Percentiles rank a stretch among this genome's conserved stretches.
Conservation (phyloP, 1,284 basidiomycete genomes). For the Termitomyces sp. region DNA sequence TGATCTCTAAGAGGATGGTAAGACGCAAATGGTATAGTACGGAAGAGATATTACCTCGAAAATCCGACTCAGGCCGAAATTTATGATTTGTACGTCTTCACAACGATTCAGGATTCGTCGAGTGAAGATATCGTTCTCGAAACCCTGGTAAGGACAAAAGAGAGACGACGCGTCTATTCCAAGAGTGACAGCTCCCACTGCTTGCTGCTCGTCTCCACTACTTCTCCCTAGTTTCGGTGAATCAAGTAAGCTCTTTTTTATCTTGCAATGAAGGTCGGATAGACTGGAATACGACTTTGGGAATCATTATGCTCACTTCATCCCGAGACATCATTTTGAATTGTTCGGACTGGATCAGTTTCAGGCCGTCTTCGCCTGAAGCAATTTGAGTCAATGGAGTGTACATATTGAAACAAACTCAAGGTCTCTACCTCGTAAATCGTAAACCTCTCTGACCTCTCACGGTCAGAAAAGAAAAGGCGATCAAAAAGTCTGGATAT, state of each 20-base stretch:
- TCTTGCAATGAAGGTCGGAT: neutral
- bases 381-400: neutral
- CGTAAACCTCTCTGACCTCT: constrained; percentile 59
- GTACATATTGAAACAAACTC: neutral
- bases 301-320: constrained; percentile 39
- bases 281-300: neutral
- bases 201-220: neutral
- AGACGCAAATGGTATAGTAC: constrained; percentile 9
- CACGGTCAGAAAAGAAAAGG: neutral
- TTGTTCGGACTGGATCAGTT: constrained; percentile 36
- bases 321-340: constrained; percentile 42
- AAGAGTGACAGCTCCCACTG: constrained; percentile 36
- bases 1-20: constrained; percentile 31
- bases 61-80: constrained; percentile 33
- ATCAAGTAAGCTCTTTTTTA: neutral
- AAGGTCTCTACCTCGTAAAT: constrained; percentile 54
- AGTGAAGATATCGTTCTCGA: constrained; percentile 22
- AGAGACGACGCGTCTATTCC: constrained; percentile 47
- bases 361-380: constrained; percentile 51
- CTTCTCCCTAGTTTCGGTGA: neutral
- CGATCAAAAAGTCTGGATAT: constrained; percentile 11
- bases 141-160: constrained; percentile 29
- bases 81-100: constrained; percentile 29
- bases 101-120: constrained; percentile 30
- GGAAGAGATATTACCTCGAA: constrained; percentile 33